phyloP scores from a whole-genome alignment of 2,329 filamentous ascomycete species.

The Monosporascus sp. region DNA sequence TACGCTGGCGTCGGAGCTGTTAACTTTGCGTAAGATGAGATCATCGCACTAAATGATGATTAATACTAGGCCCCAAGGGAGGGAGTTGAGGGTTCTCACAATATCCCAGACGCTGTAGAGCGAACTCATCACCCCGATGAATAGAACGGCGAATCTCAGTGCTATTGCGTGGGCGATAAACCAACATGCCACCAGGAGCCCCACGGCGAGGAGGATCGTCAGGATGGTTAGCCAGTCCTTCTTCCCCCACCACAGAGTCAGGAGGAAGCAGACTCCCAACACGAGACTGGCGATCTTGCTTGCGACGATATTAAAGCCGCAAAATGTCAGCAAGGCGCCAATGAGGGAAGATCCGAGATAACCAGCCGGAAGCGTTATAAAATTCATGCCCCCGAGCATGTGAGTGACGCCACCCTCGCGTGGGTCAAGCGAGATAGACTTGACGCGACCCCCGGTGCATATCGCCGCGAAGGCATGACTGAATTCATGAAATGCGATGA shows the following conservation, averaged over 20 bases:
- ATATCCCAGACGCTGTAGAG: constrained; percentile 83
- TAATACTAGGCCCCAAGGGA: neutral
- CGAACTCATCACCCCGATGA: constrained; percentile 77
- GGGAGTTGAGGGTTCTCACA: constrained; percentile 30
- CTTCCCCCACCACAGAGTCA: constrained; percentile 79
- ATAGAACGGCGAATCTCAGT: constrained; percentile 68
- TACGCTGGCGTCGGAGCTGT: constrained; percentile 72
- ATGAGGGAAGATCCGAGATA: constrained; percentile 75
- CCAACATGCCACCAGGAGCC: constrained; percentile 68
- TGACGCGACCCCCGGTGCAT: constrained; percentile 67
- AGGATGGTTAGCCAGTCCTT: constrained; percentile 72
- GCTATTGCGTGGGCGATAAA: constrained; percentile 74
- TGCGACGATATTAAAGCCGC: constrained; percentile 75
- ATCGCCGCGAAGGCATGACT: constrained; percentile 69
- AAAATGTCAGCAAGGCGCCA: constrained; percentile 71
- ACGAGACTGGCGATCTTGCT: constrained; percentile 74
- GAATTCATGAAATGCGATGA: constrained; percentile 79
- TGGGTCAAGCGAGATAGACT: constrained; percentile 69
- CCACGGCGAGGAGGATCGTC: constrained; percentile 66
- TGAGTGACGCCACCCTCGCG: constrained; percentile 74
- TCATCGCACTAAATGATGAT: constrained; percentile 58
- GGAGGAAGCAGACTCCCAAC: constrained; percentile 66
- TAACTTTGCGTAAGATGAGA: constrained; percentile 73
- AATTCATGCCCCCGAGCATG: constrained; percentile 66
- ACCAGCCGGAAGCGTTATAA: constrained; percentile 69